Evolutionary conservation across 371 early-diverging fungal species (phyloP).

Genomic region (Apophysomyces sp.): DNA sequence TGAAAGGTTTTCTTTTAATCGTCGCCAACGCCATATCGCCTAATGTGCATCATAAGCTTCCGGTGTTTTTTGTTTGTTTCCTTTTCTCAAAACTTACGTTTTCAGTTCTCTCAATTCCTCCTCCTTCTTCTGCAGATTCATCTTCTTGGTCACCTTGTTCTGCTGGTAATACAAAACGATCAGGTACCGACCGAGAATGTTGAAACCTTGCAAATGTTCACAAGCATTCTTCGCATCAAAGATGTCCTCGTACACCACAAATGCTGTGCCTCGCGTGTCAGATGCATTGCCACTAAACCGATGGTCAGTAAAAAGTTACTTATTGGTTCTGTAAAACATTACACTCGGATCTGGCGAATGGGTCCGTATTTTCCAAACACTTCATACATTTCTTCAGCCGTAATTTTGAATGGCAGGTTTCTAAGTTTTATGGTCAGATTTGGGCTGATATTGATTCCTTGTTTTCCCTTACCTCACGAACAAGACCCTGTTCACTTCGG

Average conservation of each 20-base stretch:
- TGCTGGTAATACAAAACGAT: constrained; percentile 93
- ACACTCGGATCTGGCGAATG: constrained; percentile 91
- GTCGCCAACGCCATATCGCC: constrained; percentile 45
- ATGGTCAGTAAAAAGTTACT: not conserved
- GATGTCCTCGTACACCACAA: constrained; percentile 97
- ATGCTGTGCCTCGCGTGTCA: constrained; percentile 94
- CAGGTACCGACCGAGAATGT: constrained; percentile 92
- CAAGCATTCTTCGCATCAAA: constrained; percentile 96
- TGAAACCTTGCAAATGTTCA: constrained; percentile 94
- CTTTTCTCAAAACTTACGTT: constrained; percentile 43
- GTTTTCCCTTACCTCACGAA: constrained; percentile 70
- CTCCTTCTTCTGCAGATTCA: constrained; percentile 85
- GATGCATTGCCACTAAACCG: constrained; percentile 71
- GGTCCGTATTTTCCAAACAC: constrained; percentile 98
- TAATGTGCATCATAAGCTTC: constrained; percentile 8
- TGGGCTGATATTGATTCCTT: too few relatives aligned
- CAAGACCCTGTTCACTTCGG: constrained; percentile 91
- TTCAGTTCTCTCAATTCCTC: constrained; percentile 83
- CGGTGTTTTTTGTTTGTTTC: not conserved
- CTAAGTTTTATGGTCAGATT: constrained; percentile 24
- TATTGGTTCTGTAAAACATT: constrained; percentile 13
- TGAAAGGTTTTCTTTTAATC: constrained; percentile 12
- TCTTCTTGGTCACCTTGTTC: constrained; percentile 77
- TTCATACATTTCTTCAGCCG: constrained; percentile 94
- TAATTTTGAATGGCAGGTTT: constrained; percentile 95